Conservation (phyloP, 192 early-diverging fungal species). For the Pecoramyces ruminantium region DNA sequence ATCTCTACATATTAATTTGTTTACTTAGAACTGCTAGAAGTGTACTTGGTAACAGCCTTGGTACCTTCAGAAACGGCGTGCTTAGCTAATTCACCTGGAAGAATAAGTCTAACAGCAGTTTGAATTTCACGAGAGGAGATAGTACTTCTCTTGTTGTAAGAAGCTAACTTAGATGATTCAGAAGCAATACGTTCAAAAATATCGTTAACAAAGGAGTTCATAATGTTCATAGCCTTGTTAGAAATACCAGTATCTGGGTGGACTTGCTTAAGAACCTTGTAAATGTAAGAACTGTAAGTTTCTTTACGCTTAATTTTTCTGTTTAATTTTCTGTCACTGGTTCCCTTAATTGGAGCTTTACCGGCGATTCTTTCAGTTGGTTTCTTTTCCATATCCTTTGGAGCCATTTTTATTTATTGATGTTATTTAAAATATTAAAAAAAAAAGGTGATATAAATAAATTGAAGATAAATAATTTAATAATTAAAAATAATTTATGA, state of each 20-base stretch:
- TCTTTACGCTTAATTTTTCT: constrained; percentile 59
- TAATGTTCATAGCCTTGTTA: constrained; percentile 87
- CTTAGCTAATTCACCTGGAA: constrained; percentile 89
- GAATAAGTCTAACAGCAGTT: constrained; percentile 54
- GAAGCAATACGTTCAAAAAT: constrained; percentile 89
- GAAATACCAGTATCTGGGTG: constrained; percentile 95
- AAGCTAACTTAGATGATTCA: constrained; percentile 10
- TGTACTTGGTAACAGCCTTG: constrained; percentile 97
- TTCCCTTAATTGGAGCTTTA: neutral
- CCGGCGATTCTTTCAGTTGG: neutral
- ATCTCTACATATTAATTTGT: too few relatives aligned
- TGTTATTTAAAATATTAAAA: neutral
- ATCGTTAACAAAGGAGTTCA: constrained; percentile 94
- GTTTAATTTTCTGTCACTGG: constrained; percentile 3
- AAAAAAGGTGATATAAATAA: neutral
- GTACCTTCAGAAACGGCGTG: constrained; percentile 96
- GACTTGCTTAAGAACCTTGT: constrained; percentile 90
- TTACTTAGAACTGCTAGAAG: constrained; percentile 17
- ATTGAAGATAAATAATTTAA: neutral
- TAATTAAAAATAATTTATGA: too few relatives aligned
- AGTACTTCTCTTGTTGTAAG: constrained; percentile 91
- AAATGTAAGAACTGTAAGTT: constrained; percentile 89
- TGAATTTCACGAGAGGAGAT: constrained; percentile 94
- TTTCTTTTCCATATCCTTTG: neutral
- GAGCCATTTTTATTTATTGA: neutral